Conservation (phyloP, 306 rosid genomes). For the Prunus armeniaca region DNA sequence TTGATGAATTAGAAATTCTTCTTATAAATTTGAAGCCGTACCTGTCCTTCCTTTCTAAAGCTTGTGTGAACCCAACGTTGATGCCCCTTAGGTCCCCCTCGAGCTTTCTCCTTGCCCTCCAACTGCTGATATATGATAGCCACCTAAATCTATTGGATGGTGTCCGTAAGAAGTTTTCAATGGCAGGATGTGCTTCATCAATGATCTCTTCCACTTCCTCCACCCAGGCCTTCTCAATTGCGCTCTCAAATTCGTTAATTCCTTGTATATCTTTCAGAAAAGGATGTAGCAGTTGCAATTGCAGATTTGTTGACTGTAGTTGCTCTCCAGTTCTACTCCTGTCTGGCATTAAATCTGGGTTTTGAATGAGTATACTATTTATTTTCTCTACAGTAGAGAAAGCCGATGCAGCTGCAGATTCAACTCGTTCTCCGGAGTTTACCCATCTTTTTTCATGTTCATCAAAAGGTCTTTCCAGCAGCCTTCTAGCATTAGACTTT, state of each 20-base stretch:
- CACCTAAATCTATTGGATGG: background rate
- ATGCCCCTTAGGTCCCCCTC: slow-evolving; percentile 6
- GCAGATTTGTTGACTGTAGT: background rate
- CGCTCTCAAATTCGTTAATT: slow-evolving; percentile 14
- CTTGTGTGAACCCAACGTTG: background rate
- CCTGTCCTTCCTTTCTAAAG: background rate
- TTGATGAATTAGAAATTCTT: background rate
- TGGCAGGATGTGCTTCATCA: background rate
- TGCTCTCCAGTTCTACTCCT: too few relatives aligned
- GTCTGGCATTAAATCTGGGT: too few relatives aligned
- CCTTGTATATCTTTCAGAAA: slow-evolving; percentile 24
- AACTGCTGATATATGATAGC: background rate
- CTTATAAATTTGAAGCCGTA: slow-evolving; percentile 11
- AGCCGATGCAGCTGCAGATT: too few relatives aligned
- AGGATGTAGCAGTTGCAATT: slow-evolving; percentile 16
- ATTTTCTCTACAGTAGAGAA: too few relatives aligned
- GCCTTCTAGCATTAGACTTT: too few relatives aligned
- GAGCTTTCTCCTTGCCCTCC: slow-evolving; percentile 6
- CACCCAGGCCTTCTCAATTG: slow-evolving; percentile 32
- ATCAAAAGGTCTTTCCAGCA: too few relatives aligned
- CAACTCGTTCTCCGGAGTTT: too few relatives aligned
- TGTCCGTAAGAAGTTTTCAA: background rate
- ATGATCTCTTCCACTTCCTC: slow-evolving; percentile 15
- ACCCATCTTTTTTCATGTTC: too few relatives aligned
- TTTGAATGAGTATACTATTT: too few relatives aligned